Percentiles rank a stretch among this genome's conserved stretches.
Evolutionary conservation across 139 green algal genomes (phyloP).

Genomic region (Dunaliella primolecta): DNA sequence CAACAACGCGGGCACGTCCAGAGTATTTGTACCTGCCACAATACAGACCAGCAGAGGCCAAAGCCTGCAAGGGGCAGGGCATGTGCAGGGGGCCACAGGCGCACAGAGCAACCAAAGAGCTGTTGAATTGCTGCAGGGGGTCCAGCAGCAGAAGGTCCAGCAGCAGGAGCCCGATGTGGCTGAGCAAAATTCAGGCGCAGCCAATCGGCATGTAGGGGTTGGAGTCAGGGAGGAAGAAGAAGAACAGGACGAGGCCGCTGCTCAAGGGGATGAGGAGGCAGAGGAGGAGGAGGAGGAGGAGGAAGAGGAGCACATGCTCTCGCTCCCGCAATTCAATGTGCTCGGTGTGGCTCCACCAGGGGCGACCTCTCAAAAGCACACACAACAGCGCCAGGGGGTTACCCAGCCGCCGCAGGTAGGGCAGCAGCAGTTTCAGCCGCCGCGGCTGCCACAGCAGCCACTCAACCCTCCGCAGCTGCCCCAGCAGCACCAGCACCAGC

Average conservation of each 20-base stretch:
- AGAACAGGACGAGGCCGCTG: too few relatives aligned
- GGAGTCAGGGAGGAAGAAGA: not conserved
- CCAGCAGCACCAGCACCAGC: not conserved
- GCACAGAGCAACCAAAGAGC: too few relatives aligned
- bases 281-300: not conserved
- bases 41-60: too few relatives aligned
- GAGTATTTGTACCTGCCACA: too few relatives aligned
- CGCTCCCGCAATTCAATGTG: not conserved
- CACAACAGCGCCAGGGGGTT: not conserved
- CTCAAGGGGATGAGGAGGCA: too few relatives aligned
- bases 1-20: too few relatives aligned
- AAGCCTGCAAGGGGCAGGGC: too few relatives aligned
- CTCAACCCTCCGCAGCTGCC: not conserved
- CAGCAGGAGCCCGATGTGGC: not conserved
- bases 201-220: not conserved
- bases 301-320: not conserved
- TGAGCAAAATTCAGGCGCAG: too few relatives aligned
- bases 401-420: not conserved
- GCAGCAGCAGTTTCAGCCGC: not conserved
- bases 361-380: not conserved
- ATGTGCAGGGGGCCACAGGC: too few relatives aligned
- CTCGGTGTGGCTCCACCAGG: not conserved
- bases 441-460: not conserved
- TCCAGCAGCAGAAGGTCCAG: not conserved
- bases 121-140: too few relatives aligned